Evolutionary conservation across 805 yeast genomes (phyloP).

Genomic region (Ogataea polymorpha): DNA sequence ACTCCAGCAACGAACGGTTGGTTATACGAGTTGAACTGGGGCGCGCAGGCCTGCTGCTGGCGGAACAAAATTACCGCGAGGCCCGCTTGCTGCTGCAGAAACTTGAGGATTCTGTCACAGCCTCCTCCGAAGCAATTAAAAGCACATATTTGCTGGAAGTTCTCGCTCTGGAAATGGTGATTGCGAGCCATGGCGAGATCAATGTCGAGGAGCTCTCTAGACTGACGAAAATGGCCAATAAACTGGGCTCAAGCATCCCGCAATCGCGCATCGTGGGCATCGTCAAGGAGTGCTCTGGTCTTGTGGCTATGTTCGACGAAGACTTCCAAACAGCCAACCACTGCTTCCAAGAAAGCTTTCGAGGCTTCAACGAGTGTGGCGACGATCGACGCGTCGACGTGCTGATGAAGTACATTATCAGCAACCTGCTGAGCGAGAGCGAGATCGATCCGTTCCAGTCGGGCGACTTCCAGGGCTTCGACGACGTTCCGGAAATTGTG

Average conservation of each 20-base stretch:
- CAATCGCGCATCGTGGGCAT: slow-evolving; percentile 75
- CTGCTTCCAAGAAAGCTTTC: slow-evolving; percentile 48
- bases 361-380: slow-evolving; percentile 52
- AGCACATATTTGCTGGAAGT: slow-evolving; percentile 56
- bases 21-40: slow-evolving; percentile 48
- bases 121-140: slow-evolving; percentile 42
- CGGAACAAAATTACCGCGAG: slow-evolving; percentile 27
- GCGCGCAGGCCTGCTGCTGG: slow-evolving; percentile 37
- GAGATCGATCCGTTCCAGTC: slow-evolving; percentile 71
- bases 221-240: slow-evolving; percentile 46
- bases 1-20: slow-evolving; percentile 35
- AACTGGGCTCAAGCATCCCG: slow-evolving; percentile 59
- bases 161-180: slow-evolving; percentile 62
- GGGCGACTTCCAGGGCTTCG: slow-evolving; percentile 53
- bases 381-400: slow-evolving; percentile 55
- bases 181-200: slow-evolving; percentile 40
- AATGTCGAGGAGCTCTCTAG: slow-evolving; percentile 37
- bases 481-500: slow-evolving; percentile 18
- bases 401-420: slow-evolving; percentile 58
- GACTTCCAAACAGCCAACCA: slow-evolving; percentile 55
- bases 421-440: slow-evolving; percentile 59
- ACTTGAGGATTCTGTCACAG: slow-evolving; percentile 38
- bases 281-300: slow-evolving; percentile 75
- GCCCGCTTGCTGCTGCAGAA: slow-evolving; percentile 35
- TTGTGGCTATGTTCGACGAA: slow-evolving; percentile 56